A percentile compares a stretch with the other conserved stretches of the same genome.
Conservation (phyloP, 1,284 basidiomycete genomes). For the Moniliella sp. region DNA sequence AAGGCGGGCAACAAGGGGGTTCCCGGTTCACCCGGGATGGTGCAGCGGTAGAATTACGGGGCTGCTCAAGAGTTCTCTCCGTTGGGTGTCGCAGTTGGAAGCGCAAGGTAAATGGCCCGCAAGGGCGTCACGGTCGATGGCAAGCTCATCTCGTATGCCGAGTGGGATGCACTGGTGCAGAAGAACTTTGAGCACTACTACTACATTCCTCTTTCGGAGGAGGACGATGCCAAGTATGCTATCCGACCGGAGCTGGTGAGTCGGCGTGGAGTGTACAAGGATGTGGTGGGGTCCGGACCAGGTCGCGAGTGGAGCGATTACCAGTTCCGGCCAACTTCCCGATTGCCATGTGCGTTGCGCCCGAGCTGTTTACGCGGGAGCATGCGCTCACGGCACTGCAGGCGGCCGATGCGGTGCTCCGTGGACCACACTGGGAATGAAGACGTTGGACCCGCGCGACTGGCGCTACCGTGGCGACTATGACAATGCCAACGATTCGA, state of each 20-base stretch:
- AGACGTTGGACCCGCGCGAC: conserved; percentile 21
- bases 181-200: conserved; percentile 69
- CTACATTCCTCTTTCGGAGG: conserved; percentile 61
- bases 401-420: conserved; percentile 12
- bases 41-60: conserved; percentile 81
- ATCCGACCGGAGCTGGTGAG: conserved; percentile 55
- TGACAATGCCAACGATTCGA: conserved; percentile 14
- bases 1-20: conserved; percentile 75
- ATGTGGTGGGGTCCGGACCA: conserved; percentile 48
- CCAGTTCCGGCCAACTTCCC: conserved; percentile 59
- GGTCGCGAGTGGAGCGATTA: conserved; percentile 72
- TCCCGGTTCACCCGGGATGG: conserved; percentile 89
- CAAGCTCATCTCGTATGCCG: conserved; percentile 58
- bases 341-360: conserved; percentile 87
- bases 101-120: conserved; percentile 50
- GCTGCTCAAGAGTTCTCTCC: conserved; percentile 68
- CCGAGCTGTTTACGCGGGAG: conserved; percentile 65
- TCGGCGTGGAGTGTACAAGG: conserved; percentile 90
- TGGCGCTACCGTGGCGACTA: conserved; percentile 23
- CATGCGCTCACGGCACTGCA: conserved; percentile 48
- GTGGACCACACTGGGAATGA: conserved; percentile 21
- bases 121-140: conserved; percentile 64
- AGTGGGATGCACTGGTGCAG: conserved; percentile 71
- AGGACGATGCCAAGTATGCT: conserved; percentile 51
- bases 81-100: conserved; percentile 59